phyloP scores from a whole-genome alignment of 768 basidiomycete genomes.

The Dioszegia crocea region DNA sequence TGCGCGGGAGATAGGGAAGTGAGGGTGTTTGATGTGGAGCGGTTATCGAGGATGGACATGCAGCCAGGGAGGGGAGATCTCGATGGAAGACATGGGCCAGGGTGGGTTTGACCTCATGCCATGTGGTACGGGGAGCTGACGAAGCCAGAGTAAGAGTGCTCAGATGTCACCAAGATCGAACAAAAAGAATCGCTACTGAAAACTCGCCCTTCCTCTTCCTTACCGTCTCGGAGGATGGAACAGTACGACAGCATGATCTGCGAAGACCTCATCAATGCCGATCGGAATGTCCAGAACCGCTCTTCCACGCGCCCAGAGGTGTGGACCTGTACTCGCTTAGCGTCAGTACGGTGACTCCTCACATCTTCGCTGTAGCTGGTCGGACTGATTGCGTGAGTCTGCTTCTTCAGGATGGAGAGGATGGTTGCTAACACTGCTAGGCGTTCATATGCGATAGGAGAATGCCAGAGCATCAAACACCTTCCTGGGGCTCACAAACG shows the following conservation, averaged over 20 bases:
- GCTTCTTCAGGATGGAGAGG: background rate
- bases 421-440: conserved; percentile 49
- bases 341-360: conserved; percentile 71
- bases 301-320: conserved; percentile 59
- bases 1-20: conserved; percentile 65
- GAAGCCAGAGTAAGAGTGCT: conserved; percentile 51
- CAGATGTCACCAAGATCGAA: conserved; percentile 64
- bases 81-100: conserved; percentile 25
- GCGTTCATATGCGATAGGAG: conserved; percentile 80
- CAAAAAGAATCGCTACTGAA: conserved; percentile 68
- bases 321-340: conserved; percentile 68
- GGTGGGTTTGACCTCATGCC: conserved; percentile 24
- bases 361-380: conserved; percentile 80
- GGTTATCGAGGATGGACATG: conserved; percentile 49
- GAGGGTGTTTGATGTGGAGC: conserved; percentile 68
- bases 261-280: conserved; percentile 66
- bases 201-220: conserved; percentile 39
- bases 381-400: conserved; percentile 66
- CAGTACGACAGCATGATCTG: conserved; percentile 82
- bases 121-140: background rate
- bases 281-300: conserved; percentile 63
- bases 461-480: conserved; percentile 61
- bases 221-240: conserved; percentile 63
- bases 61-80: conserved; percentile 4
- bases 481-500: conserved; percentile 67